Evolutionary conservation across 805 yeast genomes (phyloP).

Genomic region (Suhomyces emberorum): DNA sequence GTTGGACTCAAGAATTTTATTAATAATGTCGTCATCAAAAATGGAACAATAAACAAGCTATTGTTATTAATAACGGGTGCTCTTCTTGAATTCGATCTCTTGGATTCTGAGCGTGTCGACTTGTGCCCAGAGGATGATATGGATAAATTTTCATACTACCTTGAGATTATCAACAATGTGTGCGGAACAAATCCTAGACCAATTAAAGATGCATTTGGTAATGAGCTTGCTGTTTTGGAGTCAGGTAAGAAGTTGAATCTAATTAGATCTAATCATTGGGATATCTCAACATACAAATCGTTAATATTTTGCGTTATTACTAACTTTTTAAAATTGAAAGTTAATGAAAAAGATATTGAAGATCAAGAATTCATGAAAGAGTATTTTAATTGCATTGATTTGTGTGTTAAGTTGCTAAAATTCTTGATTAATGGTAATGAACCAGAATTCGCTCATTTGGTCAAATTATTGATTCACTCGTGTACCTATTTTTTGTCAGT

Average conservation of each 20-base stretch:
- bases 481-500: slow-evolving; percentile 23
- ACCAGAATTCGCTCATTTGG: slow-evolving; percentile 43
- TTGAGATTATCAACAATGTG: slow-evolving; percentile 51
- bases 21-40: slow-evolving; percentile 30
- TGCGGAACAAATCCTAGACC: slow-evolving; percentile 43
- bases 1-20: slow-evolving; percentile 50
- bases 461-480: slow-evolving; percentile 38
- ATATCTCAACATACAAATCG: slow-evolving; percentile 59
- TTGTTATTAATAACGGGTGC: slow-evolving; percentile 59
- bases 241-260: slow-evolving; percentile 40
- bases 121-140: slow-evolving; percentile 54
- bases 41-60: slow-evolving; percentile 59
- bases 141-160: slow-evolving; percentile 58
- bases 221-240: slow-evolving; percentile 59
- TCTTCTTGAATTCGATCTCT: slow-evolving; percentile 39
- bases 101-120: slow-evolving; percentile 23
- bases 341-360: slow-evolving; percentile 17
- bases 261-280: slow-evolving; percentile 44
- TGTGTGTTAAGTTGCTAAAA: slow-evolving; percentile 41
- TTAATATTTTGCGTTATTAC: slow-evolving; percentile 45
- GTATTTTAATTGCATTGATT: slow-evolving; percentile 29
- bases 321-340: slow-evolving; percentile 40
- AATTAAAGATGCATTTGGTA: slow-evolving; percentile 47
- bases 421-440: slow-evolving; percentile 58
- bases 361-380: slow-evolving; percentile 14